phyloP scores from a whole-genome alignment of 2,329 filamentous ascomycete genomes.

The Calonectria crousiana region DNA sequence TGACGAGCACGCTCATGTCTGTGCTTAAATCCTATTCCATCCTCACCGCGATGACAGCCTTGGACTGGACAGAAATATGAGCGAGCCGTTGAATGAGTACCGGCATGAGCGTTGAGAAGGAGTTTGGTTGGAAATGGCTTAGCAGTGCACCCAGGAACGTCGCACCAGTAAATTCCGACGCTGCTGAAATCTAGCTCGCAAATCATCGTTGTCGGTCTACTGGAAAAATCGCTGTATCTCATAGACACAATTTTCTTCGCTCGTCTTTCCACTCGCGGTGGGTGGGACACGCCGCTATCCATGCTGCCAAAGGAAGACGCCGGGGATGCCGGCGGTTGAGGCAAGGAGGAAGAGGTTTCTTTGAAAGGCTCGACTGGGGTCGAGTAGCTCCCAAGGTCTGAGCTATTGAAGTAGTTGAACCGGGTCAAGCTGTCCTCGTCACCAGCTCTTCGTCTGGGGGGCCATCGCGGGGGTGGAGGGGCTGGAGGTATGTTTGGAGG shows the following conservation, averaged over 20 bases:
- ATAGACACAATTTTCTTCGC: background rate
- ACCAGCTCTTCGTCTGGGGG: background rate
- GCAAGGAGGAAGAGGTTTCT: background rate
- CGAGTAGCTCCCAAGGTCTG: background rate
- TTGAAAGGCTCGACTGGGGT: background rate
- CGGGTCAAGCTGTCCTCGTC: background rate
- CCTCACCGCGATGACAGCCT: constrained; percentile 71
- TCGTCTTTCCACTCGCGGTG: background rate
- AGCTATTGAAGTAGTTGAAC: background rate
- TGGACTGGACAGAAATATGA: constrained; percentile 75
- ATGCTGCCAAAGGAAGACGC: background rate
- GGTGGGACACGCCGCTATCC: background rate
- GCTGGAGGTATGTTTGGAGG: background rate
- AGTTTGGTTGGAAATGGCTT: constrained; percentile 81
- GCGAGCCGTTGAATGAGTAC: constrained; percentile 74
- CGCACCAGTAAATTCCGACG: constrained; percentile 58
- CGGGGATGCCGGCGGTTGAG: background rate
- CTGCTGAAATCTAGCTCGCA: too few species aligned
- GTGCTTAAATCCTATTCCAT: constrained; percentile 77
- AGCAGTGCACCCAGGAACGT: constrained; percentile 73
- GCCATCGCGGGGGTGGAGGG: background rate
- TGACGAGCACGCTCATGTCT: constrained; percentile 81
- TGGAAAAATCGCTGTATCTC: background rate
- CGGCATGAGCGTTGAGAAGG: constrained; percentile 83
- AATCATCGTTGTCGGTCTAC: background rate